Base-by-base conservation (phyloP, 768 basidiomycete species). In the Fistulinella prunicolor region DNA sequence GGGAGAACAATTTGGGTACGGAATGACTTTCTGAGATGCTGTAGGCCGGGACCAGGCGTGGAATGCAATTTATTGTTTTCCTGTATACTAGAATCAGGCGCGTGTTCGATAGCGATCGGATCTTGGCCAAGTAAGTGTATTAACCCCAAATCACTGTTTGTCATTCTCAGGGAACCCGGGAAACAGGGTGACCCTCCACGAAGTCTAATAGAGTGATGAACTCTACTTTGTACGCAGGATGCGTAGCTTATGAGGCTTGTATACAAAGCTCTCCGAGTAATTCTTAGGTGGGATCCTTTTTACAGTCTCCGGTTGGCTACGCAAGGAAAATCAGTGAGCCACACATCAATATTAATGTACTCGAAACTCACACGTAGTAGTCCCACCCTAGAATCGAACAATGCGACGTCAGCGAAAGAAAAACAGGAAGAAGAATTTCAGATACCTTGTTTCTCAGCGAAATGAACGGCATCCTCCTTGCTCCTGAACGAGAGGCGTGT, bases 391-490 rank as follows among this genome's bases (percentile, higher is more conserved):
- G 10, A n/a, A 19, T 46, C 38, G 21, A 38, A 37, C 44, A 16
- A 36, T 35, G 22, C 26, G 23, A 38, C 24, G 17, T 50, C 13
- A 56, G 29, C 41, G 21, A 12, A 36, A 19, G 35, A 23, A 47
- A 51, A 20, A 9, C 23, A 9, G 16, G 44, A 19, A 16, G 13
- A 13, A 34, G 48, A 53, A 19, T 12, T 20, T 17, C n/a, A 51
- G 73, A 38, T 57, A 85, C 93, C 95, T 77, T 98, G 95, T 73
- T 94, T 96, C 77, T 96, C 94, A 20, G 93, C 89, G 64, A 97
- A 98, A 61, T 91, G 89, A 44, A 95, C 76, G 28, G 95, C 95
- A 60, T 92, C 91, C 63, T 92, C 90, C 70, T 88, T 89, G 45
- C 82, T 83, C 59, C 77, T 77, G 80, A 98, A 97, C 32, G 81